Conservation (phyloP, 371 early-diverging fungal genomes). For the Rhizopus delemar region DNA sequence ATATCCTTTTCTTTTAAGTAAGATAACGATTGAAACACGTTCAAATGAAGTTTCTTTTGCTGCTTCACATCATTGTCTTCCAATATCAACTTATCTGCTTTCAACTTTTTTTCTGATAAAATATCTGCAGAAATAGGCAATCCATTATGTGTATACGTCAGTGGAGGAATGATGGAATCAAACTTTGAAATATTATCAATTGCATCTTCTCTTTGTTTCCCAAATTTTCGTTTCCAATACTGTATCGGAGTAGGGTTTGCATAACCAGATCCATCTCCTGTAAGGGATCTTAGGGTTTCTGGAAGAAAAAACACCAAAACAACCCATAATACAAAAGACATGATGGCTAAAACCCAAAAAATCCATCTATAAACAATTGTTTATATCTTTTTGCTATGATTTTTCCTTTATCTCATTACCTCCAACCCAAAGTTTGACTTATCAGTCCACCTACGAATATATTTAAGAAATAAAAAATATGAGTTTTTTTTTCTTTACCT, state of each 20-base stretch:
- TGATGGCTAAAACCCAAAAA: slow-evolving; percentile 37
- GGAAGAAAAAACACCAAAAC: slow-evolving; percentile 33
- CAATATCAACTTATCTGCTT: neutral
- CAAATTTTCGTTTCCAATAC: slow-evolving; percentile 12
- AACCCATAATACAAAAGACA: slow-evolving; percentile 29
- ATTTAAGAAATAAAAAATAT: neutral
- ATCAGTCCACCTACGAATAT: slow-evolving; percentile 11
- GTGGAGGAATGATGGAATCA: neutral
- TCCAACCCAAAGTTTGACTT: slow-evolving; percentile 10
- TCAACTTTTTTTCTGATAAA: neutral
- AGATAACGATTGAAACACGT: slow-evolving; percentile 24
- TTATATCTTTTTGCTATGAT: neutral
- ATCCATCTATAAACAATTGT: slow-evolving; percentile 23
- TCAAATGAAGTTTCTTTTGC: slow-evolving; percentile 3
- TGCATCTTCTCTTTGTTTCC: neutral
- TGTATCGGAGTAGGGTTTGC: slow-evolving; percentile 45
- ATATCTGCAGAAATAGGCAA: neutral
- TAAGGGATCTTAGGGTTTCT: slow-evolving; percentile 52
- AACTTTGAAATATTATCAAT: neutral
- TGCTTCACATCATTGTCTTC: neutral
- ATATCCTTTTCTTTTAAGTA: slow-evolving; percentile 45
- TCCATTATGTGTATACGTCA: neutral
- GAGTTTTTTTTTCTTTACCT: slow-evolving; percentile 17
- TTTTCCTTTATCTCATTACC: slow-evolving; percentile 3
- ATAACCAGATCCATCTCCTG: slow-evolving; percentile 45